Evolutionary conservation across 2,329 filamentous ascomycete genomes (phyloP).

Genomic region (Verticillium isaacii): DNA sequence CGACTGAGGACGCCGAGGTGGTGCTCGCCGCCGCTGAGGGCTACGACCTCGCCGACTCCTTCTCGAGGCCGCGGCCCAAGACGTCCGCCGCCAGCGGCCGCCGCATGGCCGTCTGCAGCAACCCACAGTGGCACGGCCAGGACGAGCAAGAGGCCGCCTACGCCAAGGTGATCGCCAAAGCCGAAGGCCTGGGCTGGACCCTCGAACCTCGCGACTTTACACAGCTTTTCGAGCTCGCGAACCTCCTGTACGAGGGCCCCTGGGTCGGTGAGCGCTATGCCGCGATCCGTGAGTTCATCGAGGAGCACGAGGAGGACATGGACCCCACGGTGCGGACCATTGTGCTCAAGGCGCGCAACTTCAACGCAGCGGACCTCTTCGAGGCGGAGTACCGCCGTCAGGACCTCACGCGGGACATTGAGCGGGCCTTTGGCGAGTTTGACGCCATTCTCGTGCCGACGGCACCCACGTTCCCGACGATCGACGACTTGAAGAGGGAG

Average conservation of each 20-base stretch:
- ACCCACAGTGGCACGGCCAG: slow-evolving; percentile 30
- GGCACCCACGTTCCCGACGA: slow-evolving; percentile 44
- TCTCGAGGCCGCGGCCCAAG: slow-evolving; percentile 36
- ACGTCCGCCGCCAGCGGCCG: slow-evolving; percentile 6
- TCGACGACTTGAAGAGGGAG: slow-evolving; percentile 43
- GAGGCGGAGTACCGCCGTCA: slow-evolving; percentile 30
- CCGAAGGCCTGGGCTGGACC: slow-evolving; percentile 32
- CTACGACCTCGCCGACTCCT: slow-evolving; percentile 44
- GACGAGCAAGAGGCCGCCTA: slow-evolving; percentile 36
- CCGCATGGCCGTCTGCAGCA: slow-evolving; percentile 31
- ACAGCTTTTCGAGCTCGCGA: slow-evolving; percentile 45
- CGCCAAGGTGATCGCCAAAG: slow-evolving; percentile 31
- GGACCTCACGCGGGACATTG: slow-evolving; percentile 34
- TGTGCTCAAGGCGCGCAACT: slow-evolving; percentile 30
- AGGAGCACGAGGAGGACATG: slow-evolving; percentile 22
- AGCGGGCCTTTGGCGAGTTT: slow-evolving; percentile 32
- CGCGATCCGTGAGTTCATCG: slow-evolving; percentile 42
- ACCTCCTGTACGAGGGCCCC: slow-evolving; percentile 51
- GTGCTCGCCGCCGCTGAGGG: slow-evolving; percentile 44
- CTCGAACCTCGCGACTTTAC: slow-evolving; percentile 40
- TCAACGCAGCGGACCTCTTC: slow-evolving; percentile 42
- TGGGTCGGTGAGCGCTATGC: slow-evolving; percentile 54
- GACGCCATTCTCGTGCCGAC: slow-evolving; percentile 53
- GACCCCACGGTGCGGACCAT: slow-evolving; percentile 30
- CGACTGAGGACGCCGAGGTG: slow-evolving; percentile 41